Conservation (phyloP, 805 yeast species). For the Candida stauntonica region DNA sequence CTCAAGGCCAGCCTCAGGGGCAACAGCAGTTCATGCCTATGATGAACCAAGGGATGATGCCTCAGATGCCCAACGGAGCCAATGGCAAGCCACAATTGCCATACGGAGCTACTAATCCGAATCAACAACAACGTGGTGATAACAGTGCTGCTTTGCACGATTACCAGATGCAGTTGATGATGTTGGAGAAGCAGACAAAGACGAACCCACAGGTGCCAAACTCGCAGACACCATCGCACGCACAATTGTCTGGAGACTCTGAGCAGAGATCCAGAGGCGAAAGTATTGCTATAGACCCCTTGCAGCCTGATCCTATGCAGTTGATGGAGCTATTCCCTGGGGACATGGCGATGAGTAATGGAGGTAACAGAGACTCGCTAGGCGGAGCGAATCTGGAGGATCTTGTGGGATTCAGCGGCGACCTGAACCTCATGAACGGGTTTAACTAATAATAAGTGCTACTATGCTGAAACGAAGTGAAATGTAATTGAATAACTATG, state of each 20-base stretch:
- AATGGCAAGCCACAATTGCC: conserved; percentile 8
- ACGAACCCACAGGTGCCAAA: conserved; percentile 4
- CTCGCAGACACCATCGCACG: neutral
- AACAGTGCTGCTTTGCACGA: conserved; percentile 59
- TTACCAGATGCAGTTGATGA: conserved; percentile 73
- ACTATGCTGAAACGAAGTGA: too few relatives aligned
- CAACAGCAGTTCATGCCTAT: neutral
- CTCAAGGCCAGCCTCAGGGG: neutral
- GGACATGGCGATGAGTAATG: conserved; percentile 8
- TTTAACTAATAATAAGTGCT: conserved; percentile 1
- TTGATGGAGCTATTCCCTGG: conserved; percentile 24
- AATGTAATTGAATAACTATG: too few relatives aligned
- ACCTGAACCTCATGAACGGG: conserved; percentile 14
- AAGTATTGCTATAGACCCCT: conserved; percentile 23
- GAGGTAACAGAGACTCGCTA: neutral
- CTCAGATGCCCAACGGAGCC: conserved; percentile 3
- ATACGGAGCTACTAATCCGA: conserved; percentile 6
- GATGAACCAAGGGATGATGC: conserved; percentile 4
- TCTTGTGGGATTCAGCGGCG: conserved; percentile 13
- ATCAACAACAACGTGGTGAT: conserved; percentile 18
- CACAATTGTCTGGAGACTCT: neutral
- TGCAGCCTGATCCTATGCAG: conserved; percentile 25
- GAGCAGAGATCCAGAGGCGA: conserved; percentile 1
- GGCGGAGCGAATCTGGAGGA: conserved; percentile 6
- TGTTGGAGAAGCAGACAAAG: conserved; percentile 72